Evolutionary conservation across 257 asterid genomes (phyloP).

Genomic region (Mentha longifolia): DNA sequence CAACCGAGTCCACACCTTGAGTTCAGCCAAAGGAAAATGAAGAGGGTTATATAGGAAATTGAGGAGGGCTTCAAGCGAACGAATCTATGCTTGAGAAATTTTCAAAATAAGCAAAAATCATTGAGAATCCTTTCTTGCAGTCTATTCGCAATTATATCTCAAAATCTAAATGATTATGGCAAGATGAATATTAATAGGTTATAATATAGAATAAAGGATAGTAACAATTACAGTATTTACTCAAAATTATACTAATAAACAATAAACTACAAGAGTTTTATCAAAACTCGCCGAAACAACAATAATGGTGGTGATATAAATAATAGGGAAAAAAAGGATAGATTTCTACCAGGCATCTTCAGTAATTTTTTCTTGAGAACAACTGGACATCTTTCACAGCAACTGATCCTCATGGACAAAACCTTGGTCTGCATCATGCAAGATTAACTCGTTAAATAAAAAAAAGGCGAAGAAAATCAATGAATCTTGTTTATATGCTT

Average conservation of each 20-base stretch:
- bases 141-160: not conserved
- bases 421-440: conserved; percentile 31
- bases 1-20: conserved; percentile 36
- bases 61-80: not conserved
- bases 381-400: conserved; percentile 37
- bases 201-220: too few species aligned
- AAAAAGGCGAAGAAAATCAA: not conserved
- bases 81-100: too few species aligned
- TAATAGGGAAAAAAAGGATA: too few species aligned
- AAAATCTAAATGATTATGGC: too few species aligned
- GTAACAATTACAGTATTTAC: too few species aligned
- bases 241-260: too few species aligned
- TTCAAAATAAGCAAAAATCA: not conserved
- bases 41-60: not conserved
- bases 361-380: conserved; percentile 28
- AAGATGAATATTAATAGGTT: too few species aligned
- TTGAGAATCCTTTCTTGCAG: not conserved
- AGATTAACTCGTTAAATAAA: not conserved
- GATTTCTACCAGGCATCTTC: conserved; percentile 34
- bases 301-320: not conserved
- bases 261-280: not conserved
- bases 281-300: not conserved
- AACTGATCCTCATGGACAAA: conserved; percentile 34
- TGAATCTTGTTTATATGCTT: not conserved
- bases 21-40: not conserved